A percentile compares a stretch with the other conserved stretches of the same genome.
Evolutionary conservation across 2,329 filamentous ascomycete genomes (phyloP).

Genomic region (Ophiostoma ips): DNA sequence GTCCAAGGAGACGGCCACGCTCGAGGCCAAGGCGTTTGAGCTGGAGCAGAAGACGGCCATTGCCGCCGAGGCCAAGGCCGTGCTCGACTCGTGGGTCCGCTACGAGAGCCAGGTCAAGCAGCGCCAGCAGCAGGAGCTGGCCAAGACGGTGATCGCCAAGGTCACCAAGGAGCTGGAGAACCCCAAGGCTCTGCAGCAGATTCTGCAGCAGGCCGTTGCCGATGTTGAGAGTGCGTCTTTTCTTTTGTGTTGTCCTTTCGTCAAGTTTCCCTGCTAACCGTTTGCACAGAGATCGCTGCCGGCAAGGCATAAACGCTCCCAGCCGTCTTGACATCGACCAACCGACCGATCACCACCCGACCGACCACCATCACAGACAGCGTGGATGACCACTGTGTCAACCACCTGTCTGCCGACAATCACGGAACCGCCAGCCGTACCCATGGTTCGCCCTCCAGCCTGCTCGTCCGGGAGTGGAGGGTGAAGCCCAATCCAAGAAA

Average conservation of each 20-base stretch:
- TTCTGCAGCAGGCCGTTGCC: conserved; percentile 87
- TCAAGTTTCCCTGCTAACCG: too few relatives aligned
- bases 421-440: neutral
- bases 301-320: conserved; percentile 48
- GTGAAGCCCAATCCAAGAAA: neutral
- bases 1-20: conserved; percentile 96
- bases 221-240: conserved; percentile 70
- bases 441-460: neutral
- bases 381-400: conserved; percentile 16
- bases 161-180: conserved; percentile 98
- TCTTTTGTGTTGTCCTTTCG: too few relatives aligned
- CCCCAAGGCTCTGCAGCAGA: conserved; percentile 94
- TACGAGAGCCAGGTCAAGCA: conserved; percentile 99
- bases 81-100: conserved; percentile 96
- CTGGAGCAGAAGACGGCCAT: conserved; percentile 92
- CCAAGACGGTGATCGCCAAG: conserved; percentile 86
- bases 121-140: conserved; percentile 93
- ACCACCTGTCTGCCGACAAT: neutral
- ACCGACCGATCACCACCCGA: neutral
- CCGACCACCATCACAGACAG: neutral
- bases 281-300: conserved; percentile 39
- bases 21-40: conserved; percentile 93
- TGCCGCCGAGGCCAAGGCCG: conserved; percentile 81
- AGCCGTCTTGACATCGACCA: neutral
- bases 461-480: neutral